Base-by-base conservation (phyloP, 1,284 basidiomycete species). In the Tremellales sp. region DNA sequence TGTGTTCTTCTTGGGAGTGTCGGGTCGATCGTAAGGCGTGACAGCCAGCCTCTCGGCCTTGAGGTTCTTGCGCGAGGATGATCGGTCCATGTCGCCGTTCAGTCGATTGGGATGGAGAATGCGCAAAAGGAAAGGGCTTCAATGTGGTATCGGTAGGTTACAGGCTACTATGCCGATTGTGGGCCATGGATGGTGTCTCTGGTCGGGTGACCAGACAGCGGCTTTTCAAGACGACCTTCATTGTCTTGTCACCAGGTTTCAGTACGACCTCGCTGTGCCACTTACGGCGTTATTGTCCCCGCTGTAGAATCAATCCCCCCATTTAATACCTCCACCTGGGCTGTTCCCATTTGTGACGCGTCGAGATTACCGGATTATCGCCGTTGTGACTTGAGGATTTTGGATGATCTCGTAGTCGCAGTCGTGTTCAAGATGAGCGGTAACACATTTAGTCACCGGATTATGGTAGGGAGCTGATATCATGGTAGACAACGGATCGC, bases 41-140 rank as follows among this genome's bases (percentile, higher is more conserved):
- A 43, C 26, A 21, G 43, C 42, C n/a, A 61, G 45, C n/a, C 64
- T 50, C 49, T 66, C 64, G 1, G 54, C 32, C 26, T 60, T 52
- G 16, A 61, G 57, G 25, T 60, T 56, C 19, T 54, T 53, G 16
- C 58, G 58, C 1, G 64, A 63, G 1, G 62, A 66, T 14, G 61
- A 58, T 26, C 57, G 55, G 22, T 65, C 56, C 65, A 68, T 66
- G 5, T 41, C 44, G 47, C 29, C n/a, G n/a, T n/a, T n/a, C n/a
- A n/a, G n/a, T n/a, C n/a, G n/a, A n/a, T n/a, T n/a, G n/a, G n/a
- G n/a, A n/a, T n/a, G n/a, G n/a, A n/a, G n/a, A n/a, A n/a, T n/a
- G n/a, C n/a, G n/a, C n/a, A n/a, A n/a, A n/a, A n/a, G n/a, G n/a
- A n/a, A n/a, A n/a, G n/a, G n/a, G n/a, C n/a, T n/a, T n/a, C n/a